These are phyloP conservation scores for Penicillium sp. DNA, from an alignment of 2,329 filamentous ascomycete species.

Conservation along the genomic window DNA sequence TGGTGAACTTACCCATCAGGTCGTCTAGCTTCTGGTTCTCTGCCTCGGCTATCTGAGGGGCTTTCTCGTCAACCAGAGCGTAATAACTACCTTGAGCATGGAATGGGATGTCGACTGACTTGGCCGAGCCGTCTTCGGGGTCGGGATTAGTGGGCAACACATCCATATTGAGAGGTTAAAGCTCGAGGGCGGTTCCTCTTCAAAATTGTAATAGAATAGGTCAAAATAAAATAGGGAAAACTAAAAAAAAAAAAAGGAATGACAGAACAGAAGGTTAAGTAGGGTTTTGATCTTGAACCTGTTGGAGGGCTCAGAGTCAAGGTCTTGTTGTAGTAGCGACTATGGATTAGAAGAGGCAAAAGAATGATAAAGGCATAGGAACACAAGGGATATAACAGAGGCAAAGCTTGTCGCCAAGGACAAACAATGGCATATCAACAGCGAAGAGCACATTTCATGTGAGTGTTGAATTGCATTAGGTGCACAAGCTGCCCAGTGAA, in stretches of 20 bases:
- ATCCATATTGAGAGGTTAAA: constrained; percentile 1
- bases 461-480: not conserved
- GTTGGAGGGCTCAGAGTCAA: not conserved
- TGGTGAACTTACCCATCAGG: constrained; percentile 24
- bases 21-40: constrained; percentile 20
- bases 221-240: not conserved
- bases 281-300: not conserved
- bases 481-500: too few relatives aligned
- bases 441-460: not conserved
- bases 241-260: not conserved
- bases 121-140: not conserved
- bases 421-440: not conserved
- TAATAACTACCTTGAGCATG: constrained; percentile 4
- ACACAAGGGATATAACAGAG: not conserved
- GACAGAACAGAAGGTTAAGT: not conserved
- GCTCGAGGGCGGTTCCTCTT: not conserved
- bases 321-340: not conserved
- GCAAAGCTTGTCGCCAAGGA: not conserved
- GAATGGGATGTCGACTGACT: constrained; percentile 20
- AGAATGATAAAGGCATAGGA: not conserved
- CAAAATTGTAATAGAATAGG: not conserved
- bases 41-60: constrained; percentile 17
- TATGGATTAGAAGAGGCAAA: not conserved
- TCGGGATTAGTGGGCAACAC: constrained; percentile 1
- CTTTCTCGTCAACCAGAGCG: constrained; percentile 20